These are phyloP conservation scores for Ustilago nuda DNA, from an alignment of 1,284 basidiomycete species.

Conservation along the genomic window DNA sequence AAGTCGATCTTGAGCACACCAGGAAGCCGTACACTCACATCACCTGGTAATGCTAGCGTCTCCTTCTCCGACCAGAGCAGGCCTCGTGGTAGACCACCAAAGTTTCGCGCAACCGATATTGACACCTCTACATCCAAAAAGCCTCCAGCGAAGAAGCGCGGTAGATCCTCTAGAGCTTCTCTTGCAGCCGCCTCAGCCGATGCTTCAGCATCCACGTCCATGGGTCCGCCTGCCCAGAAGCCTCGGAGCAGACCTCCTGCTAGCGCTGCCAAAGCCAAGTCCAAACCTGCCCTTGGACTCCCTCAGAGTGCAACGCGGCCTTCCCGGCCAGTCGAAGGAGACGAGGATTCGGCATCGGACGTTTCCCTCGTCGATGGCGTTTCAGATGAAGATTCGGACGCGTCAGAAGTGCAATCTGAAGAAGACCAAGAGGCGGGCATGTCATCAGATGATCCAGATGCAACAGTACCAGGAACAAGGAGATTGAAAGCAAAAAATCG, in stretches of 20 bases:
- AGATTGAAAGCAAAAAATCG: slow-evolving; percentile 19
- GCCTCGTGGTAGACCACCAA: slow-evolving; percentile 8
- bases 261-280: slow-evolving; percentile 18
- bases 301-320: slow-evolving; percentile 14
- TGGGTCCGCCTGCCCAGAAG: slow-evolving; percentile 4
- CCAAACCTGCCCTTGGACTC: slow-evolving; percentile 5
- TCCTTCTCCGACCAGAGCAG: slow-evolving; percentile 24
- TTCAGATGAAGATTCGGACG: slow-evolving; percentile 30
- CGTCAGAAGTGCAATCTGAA: slow-evolving; percentile 20
- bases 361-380: slow-evolving; percentile 41
- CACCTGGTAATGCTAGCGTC: slow-evolving; percentile 18
- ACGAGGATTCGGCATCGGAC: slow-evolving; percentile 24
- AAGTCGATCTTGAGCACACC: slow-evolving; percentile 28
- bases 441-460: slow-evolving; percentile 26
- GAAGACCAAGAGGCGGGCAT: slow-evolving; percentile 14
- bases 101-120: background rate
- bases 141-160: background rate
- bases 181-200: background rate
- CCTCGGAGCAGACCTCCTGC: slow-evolving; percentile 20
- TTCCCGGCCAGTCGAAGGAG: slow-evolving; percentile 2
- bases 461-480: background rate
- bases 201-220: slow-evolving; percentile 4
- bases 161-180: slow-evolving; percentile 1
- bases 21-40: slow-evolving; percentile 6
- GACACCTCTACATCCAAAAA: background rate